Evolutionary conservation across 83 land plant species (phyloP).

Genomic region (Picea abies): DNA sequence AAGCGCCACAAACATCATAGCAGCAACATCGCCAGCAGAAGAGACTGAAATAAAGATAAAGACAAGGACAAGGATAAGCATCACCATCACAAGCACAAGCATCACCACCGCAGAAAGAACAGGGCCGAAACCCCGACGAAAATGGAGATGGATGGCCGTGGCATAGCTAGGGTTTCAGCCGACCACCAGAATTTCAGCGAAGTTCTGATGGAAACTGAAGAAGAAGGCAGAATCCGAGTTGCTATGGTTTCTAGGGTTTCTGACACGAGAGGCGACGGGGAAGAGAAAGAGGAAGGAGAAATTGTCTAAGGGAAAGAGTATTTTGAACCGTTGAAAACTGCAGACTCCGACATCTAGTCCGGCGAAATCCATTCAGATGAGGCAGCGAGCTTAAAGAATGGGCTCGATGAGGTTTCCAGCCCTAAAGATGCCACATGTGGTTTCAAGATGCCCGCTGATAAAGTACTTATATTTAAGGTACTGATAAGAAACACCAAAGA

Average conservation of each 20-base stretch:
- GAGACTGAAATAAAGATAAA: conserved; percentile 20
- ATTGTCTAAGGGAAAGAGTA: conserved; percentile 57
- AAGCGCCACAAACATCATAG: conserved; percentile 63
- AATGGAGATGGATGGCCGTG: background rate
- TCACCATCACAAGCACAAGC: conserved; percentile 24
- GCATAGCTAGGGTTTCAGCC: background rate
- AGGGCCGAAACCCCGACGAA: background rate
- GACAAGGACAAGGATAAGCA: background rate
- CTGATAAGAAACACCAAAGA: too few relatives aligned
- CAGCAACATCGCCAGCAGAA: conserved; percentile 16
- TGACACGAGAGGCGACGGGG: conserved; percentile 12
- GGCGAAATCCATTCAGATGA: conserved; percentile 40
- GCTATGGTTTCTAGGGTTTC: background rate
- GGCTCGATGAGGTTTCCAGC: background rate
- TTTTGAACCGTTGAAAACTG: background rate
- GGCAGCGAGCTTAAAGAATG: background rate
- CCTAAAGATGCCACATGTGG: background rate
- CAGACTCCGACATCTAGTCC: conserved; percentile 35
- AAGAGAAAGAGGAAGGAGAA: conserved; percentile 81
- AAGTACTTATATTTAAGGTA: too few relatives aligned
- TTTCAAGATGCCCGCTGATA: background rate
- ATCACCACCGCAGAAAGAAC: conserved; percentile 16
- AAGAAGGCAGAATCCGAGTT: background rate
- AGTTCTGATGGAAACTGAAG: background rate
- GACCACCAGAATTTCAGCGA: conserved; percentile 11